Evolutionary conservation across 805 yeast species (phyloP), one percentile per base, ranked within the genome.

Genomic region (Geotrichum ghanense): DNA sequence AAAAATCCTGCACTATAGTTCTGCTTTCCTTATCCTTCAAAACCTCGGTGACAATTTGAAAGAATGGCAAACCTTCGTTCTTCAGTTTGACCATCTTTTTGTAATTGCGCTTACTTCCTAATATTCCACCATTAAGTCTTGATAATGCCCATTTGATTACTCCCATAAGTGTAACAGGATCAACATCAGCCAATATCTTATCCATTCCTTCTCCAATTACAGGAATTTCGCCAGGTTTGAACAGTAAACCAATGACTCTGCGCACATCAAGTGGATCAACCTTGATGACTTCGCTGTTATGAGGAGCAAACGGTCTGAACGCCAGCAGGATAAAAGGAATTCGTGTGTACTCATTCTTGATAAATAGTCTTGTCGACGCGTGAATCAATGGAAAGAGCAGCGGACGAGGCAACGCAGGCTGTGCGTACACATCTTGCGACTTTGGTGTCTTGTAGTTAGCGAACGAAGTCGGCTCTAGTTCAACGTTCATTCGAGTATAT

Each of bases 141-240:
- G 37, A 16, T n/a, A 31, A 4, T n/a, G 37, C 17, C 37, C 37
- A 31, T n/a, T 31, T 31, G 37, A 31, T 31, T 6, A 31, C 37
- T 5, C 37, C 37, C 37, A 31, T 31, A 5, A 31, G 37, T 19
- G 37, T 31, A 31, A 31, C 37, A 31, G 37, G 37, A n/a, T 31
- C 17, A n/a, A 12, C 17, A 6, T 7, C 17, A 31, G 37, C 16
- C 37, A 31, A 31, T n/a, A 19, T 19, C 12, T 5, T 31, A 6
- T 31, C 16, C 37, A 31, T n/a, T n/a, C 5, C 37, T 6, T 31
- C 37, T 6, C 37, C 37, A 31, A 19, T 6, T 31, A 31, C 19
- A 6, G 37, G 37, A 31, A 19, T 19, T n/a, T 31, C 17, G 4
- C 37, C 37, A 31, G 37, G 37, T 12, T 31, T 9, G 17, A 31